Conservation (phyloP, 257 asterid species). For the Plantago major region DNA sequence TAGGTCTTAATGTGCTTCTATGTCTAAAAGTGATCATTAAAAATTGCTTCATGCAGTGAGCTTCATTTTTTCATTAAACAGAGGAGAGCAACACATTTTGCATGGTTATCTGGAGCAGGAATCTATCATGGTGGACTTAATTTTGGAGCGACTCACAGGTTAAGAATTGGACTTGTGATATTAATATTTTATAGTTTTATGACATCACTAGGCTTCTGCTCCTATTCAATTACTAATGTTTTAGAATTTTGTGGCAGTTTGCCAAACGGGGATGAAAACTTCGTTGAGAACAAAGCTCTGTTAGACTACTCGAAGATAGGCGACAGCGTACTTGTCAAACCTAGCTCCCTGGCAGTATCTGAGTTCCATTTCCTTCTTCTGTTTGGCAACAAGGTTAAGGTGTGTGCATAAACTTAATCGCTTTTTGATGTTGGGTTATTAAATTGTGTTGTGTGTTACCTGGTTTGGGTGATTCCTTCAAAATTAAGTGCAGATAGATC, state of each 20-base stretch:
- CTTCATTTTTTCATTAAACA: slow-evolving; percentile 93
- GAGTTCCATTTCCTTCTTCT: slow-evolving; percentile 98
- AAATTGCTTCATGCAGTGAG: slow-evolving; percentile 62
- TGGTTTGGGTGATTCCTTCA: slow-evolving; percentile 12
- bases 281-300: slow-evolving; percentile 99
- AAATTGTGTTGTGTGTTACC: slow-evolving; percentile 16
- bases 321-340: slow-evolving; percentile 85
- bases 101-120: slow-evolving; percentile 99
- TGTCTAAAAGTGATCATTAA: slow-evolving; percentile 11
- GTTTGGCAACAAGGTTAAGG: slow-evolving; percentile 92
- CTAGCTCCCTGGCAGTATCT: slow-evolving; percentile 87
- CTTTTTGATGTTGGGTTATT: slow-evolving; percentile 13
- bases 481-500: not conserved
- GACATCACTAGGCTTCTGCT: not conserved
- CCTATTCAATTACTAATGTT: slow-evolving; percentile 17
- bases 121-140: slow-evolving; percentile 93
- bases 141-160: slow-evolving; percentile 89
- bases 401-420: slow-evolving; percentile 29
- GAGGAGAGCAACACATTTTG: slow-evolving; percentile 89
- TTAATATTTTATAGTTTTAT: slow-evolving; percentile 17
- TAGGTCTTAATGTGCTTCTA: slow-evolving; percentile 5
- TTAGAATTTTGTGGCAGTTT: slow-evolving; percentile 45
- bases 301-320: slow-evolving; percentile 71
- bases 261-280: slow-evolving; percentile 90
- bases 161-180: slow-evolving; percentile 19